phyloP scores from a whole-genome alignment of 495 filamentous ascomycete species.

The Lasiosphaeria hispida region DNA sequence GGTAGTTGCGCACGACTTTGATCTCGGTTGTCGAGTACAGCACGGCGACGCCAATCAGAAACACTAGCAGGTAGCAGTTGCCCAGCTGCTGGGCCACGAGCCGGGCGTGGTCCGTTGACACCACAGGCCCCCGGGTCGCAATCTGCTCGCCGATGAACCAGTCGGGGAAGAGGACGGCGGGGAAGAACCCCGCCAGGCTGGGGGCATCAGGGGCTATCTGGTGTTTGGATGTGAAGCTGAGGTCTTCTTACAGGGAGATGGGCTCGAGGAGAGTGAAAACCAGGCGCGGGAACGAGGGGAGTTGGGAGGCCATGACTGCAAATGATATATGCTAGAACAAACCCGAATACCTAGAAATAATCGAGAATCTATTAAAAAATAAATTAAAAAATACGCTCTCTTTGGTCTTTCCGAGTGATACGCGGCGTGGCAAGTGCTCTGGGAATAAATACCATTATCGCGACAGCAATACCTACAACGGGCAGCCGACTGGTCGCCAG shows the following conservation, averaged over 20 bases:
- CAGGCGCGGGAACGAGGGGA: conserved; percentile 51
- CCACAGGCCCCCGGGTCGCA: conserved; percentile 30
- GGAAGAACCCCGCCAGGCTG: conserved; percentile 53
- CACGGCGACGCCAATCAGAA: conserved; percentile 58
- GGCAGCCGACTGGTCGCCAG: neutral
- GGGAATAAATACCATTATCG: too few species aligned
- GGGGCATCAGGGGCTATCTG: too few species aligned
- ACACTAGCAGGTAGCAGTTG: conserved; percentile 66
- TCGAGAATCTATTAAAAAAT: too few species aligned
- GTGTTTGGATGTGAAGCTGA: too few species aligned
- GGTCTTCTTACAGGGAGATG: conserved; percentile 56
- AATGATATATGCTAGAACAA: neutral
- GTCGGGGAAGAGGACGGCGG: conserved; percentile 52
- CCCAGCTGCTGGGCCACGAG: conserved; percentile 54
- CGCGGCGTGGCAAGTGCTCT: too few species aligned
- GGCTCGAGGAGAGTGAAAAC: conserved; percentile 66
- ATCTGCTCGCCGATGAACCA: conserved; percentile 63
- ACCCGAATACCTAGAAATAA: neutral
- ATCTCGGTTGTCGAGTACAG: conserved; percentile 62
- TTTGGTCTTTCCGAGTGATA: too few species aligned
- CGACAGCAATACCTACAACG: neutral
- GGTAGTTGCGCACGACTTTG: conserved; percentile 64
- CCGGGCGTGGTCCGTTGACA: conserved; percentile 23
- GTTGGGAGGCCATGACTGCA: conserved; percentile 46
- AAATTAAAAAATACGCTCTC: too few species aligned